phyloP scores from a whole-genome alignment of 176 grass and related monocot species.

The Echinochloa phyllopogon region DNA sequence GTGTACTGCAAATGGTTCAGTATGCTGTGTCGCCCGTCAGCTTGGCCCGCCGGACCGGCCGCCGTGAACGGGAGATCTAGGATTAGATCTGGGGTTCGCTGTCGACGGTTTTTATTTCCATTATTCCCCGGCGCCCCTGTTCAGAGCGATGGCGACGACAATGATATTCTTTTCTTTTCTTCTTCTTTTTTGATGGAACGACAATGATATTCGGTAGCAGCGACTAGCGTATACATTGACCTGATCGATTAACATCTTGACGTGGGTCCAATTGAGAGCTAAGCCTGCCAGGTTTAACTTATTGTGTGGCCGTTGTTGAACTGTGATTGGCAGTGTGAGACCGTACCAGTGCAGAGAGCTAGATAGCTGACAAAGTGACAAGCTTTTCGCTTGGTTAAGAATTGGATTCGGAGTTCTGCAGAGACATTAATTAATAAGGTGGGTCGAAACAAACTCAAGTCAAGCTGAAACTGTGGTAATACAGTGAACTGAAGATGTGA shows the following conservation, averaged over 20 bases:
- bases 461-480: not conserved
- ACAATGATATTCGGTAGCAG: too few species aligned
- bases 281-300: not conserved
- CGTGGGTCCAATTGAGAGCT: not conserved
- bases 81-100: not conserved
- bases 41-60: not conserved
- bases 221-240: not conserved
- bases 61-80: not conserved
- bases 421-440: not conserved
- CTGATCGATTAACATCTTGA: not conserved
- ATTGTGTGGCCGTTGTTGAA: not conserved
- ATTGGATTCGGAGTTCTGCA: not conserved
- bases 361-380: not conserved
- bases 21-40: not conserved
- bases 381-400: not conserved
- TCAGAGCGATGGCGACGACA: not conserved
- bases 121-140: not conserved
- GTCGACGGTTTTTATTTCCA: not conserved
- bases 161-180: too few species aligned
- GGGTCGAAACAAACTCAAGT: not conserved
- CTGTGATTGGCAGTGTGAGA: not conserved
- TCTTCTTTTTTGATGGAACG: too few species aligned
- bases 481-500: not conserved
- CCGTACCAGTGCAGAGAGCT: not conserved
- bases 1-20: not conserved